A percentile compares a stretch with the other conserved stretches of the same genome.
Evolutionary conservation across 2,329 filamentous ascomycete species (phyloP).

Genomic region (Septoria linicola): DNA sequence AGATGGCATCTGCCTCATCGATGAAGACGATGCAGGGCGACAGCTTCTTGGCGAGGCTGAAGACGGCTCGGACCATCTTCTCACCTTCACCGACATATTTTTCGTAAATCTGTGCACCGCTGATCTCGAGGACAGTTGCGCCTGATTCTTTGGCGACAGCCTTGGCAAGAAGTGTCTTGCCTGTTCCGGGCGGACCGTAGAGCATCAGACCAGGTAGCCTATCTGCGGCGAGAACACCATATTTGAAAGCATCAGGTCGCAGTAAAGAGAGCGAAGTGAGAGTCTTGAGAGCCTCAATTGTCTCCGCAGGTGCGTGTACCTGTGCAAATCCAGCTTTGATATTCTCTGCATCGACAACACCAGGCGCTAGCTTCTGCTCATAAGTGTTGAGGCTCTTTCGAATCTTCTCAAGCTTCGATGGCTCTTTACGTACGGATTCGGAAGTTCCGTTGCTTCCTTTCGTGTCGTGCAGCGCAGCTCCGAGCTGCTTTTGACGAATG

Average conservation of each 20-base stretch:
- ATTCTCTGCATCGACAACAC: constrained; percentile 76
- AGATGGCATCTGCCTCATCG: constrained; percentile 91
- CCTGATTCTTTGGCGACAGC: constrained; percentile 64
- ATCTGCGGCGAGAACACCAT: constrained; percentile 87
- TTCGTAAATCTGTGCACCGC: constrained; percentile 87
- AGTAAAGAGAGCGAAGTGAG: constrained; percentile 83
- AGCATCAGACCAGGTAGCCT: constrained; percentile 90
- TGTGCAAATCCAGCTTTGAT: constrained; percentile 86
- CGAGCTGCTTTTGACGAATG: constrained; percentile 8
- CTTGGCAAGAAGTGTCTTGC: constrained; percentile 76
- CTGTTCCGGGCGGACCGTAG: constrained; percentile 90
- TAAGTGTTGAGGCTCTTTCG: constrained; percentile 66
- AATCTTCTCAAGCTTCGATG: constrained; percentile 45
- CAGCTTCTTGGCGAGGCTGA: constrained; percentile 85
- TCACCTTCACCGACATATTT: constrained; percentile 96
- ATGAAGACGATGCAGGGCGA: constrained; percentile 93
- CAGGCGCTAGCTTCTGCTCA: constrained; percentile 77
- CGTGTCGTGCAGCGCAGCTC: neutral
- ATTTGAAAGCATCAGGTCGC: constrained; percentile 91
- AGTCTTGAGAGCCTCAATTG: constrained; percentile 82
- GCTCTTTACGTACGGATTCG: too few relatives aligned
- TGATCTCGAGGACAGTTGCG: constrained; percentile 77
- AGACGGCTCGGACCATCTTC: constrained; percentile 92
- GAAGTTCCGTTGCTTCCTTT: neutral
- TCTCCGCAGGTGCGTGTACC: constrained; percentile 78